Conservation (phyloP, 164 flowering plant genomes). For the Piper longum region DNA sequence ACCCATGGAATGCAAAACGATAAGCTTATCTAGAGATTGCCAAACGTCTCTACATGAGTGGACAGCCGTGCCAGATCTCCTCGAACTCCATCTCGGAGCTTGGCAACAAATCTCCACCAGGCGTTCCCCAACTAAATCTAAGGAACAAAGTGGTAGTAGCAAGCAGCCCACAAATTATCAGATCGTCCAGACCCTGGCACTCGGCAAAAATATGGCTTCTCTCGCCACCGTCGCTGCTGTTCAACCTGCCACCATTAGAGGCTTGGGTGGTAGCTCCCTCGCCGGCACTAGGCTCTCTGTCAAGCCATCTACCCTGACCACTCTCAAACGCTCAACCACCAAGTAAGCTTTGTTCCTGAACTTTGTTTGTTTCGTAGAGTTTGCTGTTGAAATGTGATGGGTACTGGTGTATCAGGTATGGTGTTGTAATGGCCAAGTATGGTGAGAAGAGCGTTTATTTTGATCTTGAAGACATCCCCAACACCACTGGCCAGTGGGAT, state of each 20-base stretch:
- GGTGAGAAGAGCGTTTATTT: slow-evolving; percentile 95
- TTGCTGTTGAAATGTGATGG: not conserved
- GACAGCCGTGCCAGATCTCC: slow-evolving; percentile 1
- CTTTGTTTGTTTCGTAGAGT: not conserved
- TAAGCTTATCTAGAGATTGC: slow-evolving; percentile 3
- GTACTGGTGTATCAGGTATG: slow-evolving; percentile 17
- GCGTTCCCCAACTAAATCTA: not conserved
- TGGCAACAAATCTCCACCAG: slow-evolving; percentile 1
- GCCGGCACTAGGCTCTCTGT: slow-evolving; percentile 45
- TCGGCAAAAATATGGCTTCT: not conserved
- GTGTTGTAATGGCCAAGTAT: slow-evolving; percentile 75
- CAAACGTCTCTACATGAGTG: slow-evolving; percentile 33
- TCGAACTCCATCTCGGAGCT: slow-evolving; percentile 14
- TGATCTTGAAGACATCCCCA: slow-evolving; percentile 84
- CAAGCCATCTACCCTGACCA: slow-evolving; percentile 35
- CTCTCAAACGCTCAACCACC: slow-evolving; percentile 20
- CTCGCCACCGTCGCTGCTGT: slow-evolving; percentile 1
- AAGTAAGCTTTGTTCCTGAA: slow-evolving; percentile 16
- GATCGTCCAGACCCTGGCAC: not conserved
- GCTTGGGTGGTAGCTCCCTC: slow-evolving; percentile 62
- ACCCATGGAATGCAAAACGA: slow-evolving; percentile 1
- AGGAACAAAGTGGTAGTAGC: not conserved
- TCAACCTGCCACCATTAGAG: slow-evolving; percentile 28
- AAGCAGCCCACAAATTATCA: not conserved
- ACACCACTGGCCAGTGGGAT: slow-evolving; percentile 97